These are phyloP conservation scores for Paraconiothyrium sp. DNA, from an alignment of 2,329 filamentous ascomycete genomes.

Conservation along the genomic window DNA sequence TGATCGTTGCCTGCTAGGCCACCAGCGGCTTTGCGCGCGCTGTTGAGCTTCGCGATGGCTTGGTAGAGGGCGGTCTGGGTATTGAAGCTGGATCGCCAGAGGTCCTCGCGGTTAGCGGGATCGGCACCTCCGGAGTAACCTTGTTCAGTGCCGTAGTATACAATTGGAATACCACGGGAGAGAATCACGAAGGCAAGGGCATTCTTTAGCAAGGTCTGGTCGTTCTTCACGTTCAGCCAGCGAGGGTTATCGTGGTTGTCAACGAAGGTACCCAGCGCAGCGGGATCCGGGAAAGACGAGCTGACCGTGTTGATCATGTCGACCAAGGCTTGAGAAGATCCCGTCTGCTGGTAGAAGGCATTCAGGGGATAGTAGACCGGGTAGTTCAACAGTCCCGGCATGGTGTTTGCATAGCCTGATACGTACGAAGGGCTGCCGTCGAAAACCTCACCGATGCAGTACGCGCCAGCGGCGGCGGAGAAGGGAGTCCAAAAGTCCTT, in stretches of 20 bases:
- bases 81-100: constrained; percentile 51
- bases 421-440: constrained; percentile 63
- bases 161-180: constrained; percentile 50
- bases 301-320: constrained; percentile 48
- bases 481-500: constrained; percentile 67
- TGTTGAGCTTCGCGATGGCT: constrained; percentile 36
- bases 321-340: constrained; percentile 43
- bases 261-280: constrained; percentile 49
- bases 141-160: constrained; percentile 54
- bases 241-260: constrained; percentile 54
- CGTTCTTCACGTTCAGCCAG: constrained; percentile 49
- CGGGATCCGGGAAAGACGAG: constrained; percentile 43
- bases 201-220: constrained; percentile 49
- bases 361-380: constrained; percentile 57
- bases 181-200: constrained; percentile 51
- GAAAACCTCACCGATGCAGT: constrained; percentile 69
- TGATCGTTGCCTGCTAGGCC: constrained; percentile 58
- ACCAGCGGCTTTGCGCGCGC: constrained; percentile 48
- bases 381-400: constrained; percentile 71
- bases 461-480: constrained; percentile 64
- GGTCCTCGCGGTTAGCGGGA: constrained; percentile 52
- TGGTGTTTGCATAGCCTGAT: constrained; percentile 62
- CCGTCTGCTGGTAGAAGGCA: constrained; percentile 46
- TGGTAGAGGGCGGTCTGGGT: constrained; percentile 41
- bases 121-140: constrained; percentile 49